A percentile compares a stretch with the other conserved stretches of the same genome.
phyloP scores from a whole-genome alignment of 2,329 filamentous ascomycete species.

The Cordyceps sp. region DNA sequence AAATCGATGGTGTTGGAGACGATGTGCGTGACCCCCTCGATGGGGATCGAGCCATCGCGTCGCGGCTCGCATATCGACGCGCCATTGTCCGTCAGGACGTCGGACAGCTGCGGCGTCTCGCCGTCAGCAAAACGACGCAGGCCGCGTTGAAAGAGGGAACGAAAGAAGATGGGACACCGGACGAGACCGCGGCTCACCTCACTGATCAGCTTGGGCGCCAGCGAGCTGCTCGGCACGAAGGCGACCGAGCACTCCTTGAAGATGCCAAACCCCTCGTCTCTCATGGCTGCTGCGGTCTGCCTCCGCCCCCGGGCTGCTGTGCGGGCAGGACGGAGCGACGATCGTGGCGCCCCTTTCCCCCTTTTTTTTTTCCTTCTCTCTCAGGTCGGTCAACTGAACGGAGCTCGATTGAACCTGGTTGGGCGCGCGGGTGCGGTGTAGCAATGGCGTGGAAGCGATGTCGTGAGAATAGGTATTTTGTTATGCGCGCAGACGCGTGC shows the following conservation, averaged over 20 bases:
- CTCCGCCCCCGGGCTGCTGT: not conserved
- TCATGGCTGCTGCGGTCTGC: slow-evolving; percentile 9
- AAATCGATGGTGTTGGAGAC: slow-evolving; percentile 73
- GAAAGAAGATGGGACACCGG: not conserved
- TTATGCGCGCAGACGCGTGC: too few relatives aligned
- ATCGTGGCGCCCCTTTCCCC: too few relatives aligned
- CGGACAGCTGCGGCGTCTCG: slow-evolving; percentile 19
- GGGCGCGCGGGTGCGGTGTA: too few relatives aligned
- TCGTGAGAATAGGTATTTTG: too few relatives aligned
- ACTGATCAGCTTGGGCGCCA: slow-evolving; percentile 22
- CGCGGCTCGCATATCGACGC: slow-evolving; percentile 29
- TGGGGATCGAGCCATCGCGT: slow-evolving; percentile 29
- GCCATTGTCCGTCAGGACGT: slow-evolving; percentile 29
- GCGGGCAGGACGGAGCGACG: not conserved
- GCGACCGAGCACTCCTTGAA: slow-evolving; percentile 27
- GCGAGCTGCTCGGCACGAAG: slow-evolving; percentile 25
- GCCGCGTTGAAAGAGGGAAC: too few relatives aligned
- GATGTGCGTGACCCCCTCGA: slow-evolving; percentile 36
- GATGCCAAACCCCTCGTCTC: slow-evolving; percentile 12
- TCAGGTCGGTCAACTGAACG: too few relatives aligned
- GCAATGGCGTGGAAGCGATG: too few relatives aligned
- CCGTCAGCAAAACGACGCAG: slow-evolving; percentile 3
- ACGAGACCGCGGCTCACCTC: slow-evolving; percentile 14
- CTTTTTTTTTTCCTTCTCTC: too few relatives aligned
- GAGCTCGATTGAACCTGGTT: too few relatives aligned